These are phyloP conservation scores for Pythium vanterpoolii DNA, from an alignment of 352 stramenopile genomes.

Conservation along the genomic window DNA sequence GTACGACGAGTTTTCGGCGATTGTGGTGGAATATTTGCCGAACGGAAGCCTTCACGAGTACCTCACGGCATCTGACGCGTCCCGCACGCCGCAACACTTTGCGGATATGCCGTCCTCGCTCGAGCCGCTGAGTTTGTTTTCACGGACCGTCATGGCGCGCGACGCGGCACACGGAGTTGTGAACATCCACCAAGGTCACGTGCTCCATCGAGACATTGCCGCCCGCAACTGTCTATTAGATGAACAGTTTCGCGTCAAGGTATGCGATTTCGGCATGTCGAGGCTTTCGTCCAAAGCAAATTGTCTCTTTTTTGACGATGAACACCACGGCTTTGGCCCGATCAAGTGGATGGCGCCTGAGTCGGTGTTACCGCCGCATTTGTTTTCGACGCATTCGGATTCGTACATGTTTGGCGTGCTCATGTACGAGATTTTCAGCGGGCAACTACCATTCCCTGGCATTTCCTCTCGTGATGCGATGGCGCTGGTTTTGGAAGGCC, in stretches of 20 bases:
- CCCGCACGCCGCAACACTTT: neutral
- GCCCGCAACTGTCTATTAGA: constrained; percentile 70
- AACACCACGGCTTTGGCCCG: constrained; percentile 53
- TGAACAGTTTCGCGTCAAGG: constrained; percentile 60
- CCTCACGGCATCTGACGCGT: constrained; percentile 16
- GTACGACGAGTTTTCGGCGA: constrained; percentile 10
- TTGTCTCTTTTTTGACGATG: constrained; percentile 50
- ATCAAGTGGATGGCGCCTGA: constrained; percentile 79
- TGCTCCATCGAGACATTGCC: constrained; percentile 67
- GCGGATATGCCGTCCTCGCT: neutral
- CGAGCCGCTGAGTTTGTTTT: constrained; percentile 38
- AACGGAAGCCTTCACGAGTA: constrained; percentile 66
- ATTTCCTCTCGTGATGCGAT: constrained; percentile 52
- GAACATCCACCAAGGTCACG: constrained; percentile 61
- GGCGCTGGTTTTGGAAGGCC: constrained; percentile 57
- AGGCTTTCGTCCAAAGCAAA: constrained; percentile 32
- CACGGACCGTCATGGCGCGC: constrained; percentile 60
- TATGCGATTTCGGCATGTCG: constrained; percentile 68
- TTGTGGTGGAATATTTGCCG: constrained; percentile 69
- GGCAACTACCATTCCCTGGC: constrained; percentile 48
- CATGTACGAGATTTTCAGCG: constrained; percentile 76
- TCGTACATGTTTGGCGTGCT: constrained; percentile 77
- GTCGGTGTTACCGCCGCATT: constrained; percentile 54
- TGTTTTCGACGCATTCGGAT: constrained; percentile 71
- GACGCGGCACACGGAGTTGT: constrained; percentile 62